A percentile compares a stretch with the other conserved stretches of the same genome.
Evolutionary conservation across 331 rosid genomes (phyloP).

Genomic region (Stylosanthes scabra): DNA sequence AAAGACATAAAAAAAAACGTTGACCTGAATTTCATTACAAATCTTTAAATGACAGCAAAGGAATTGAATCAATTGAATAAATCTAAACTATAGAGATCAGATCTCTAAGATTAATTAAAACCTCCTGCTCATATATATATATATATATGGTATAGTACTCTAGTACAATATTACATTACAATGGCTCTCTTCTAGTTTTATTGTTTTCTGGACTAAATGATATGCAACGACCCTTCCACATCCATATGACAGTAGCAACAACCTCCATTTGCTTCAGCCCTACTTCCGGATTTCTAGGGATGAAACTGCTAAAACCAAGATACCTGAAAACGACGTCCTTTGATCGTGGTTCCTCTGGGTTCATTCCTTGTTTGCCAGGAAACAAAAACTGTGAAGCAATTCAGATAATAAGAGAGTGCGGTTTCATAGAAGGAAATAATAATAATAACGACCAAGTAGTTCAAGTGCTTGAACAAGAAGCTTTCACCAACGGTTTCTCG

Average conservation of each 20-base stretch:
- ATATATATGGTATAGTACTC: too few species aligned
- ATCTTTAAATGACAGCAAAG: too few species aligned
- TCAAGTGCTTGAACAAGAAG: conserved; percentile 60
- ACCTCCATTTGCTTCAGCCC: conserved; percentile 32
- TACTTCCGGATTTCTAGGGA: conserved; percentile 27
- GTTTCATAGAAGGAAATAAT: conserved; percentile 39
- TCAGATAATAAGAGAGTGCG: conserved; percentile 41
- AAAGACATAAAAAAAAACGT: too few species aligned
- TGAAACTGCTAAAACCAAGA: conserved; percentile 18
- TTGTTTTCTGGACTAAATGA: too few species aligned
- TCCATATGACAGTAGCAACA: conserved; percentile 2
- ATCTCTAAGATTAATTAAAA: too few species aligned
- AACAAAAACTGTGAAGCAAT: conserved; percentile 27
- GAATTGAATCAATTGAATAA: too few species aligned
- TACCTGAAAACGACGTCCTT: conserved; percentile 11
- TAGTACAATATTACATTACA: too few species aligned
- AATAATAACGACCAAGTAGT: conserved; percentile 49
- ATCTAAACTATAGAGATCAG: too few species aligned
- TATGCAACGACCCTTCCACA: background rate
- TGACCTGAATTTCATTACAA: too few species aligned
- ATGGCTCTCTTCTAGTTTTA: background rate
- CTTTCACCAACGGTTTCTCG: too few species aligned
- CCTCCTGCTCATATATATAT: too few species aligned
- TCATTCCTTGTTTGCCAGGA: conserved; percentile 20
- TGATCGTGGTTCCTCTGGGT: conserved; percentile 31